Percentiles rank a stretch among this genome's conserved stretches.
phyloP scores from a whole-genome alignment of 148 eudicot genomes.

The Rhododendron molle region DNA sequence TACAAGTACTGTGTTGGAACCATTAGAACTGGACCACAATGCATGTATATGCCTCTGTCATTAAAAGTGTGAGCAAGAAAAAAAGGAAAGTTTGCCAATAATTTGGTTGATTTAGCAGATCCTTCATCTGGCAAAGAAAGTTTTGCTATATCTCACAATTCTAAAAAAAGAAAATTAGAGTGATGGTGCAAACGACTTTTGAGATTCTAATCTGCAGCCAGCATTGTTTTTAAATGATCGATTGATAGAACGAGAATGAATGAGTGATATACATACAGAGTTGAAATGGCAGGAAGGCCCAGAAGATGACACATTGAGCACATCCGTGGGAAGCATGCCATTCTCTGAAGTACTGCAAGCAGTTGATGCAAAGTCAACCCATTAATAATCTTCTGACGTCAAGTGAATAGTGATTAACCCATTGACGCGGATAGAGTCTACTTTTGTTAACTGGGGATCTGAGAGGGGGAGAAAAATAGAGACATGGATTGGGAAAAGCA shows the following conservation, averaged over 20 bases:
- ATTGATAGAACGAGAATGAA: not conserved
- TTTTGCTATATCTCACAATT: not conserved
- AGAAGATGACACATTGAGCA: not conserved
- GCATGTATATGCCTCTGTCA: not conserved
- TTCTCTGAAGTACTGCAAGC: slow-evolving; percentile 2
- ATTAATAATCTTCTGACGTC: not conserved
- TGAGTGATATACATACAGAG: not conserved
- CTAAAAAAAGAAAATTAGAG: not conserved
- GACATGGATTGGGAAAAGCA: not conserved
- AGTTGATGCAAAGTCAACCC: not conserved
- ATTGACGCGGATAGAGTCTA: not conserved
- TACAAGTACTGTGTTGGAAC: not conserved
- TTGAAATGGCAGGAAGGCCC: not conserved
- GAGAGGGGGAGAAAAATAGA: not conserved
- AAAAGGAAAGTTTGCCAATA: not conserved
- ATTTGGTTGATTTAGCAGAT: not conserved
- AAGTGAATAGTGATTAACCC: not conserved
- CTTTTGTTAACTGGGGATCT: not conserved
- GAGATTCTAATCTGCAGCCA: not conserved
- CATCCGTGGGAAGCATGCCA: not conserved
- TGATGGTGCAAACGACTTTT: not conserved
- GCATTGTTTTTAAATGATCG: not conserved
- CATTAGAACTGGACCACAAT: not conserved
- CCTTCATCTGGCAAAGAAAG: not conserved
- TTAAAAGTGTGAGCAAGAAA: not conserved